Evolutionary conservation across 2,329 filamentous ascomycete genomes (phyloP).

Genomic region (Hortaea werneckii): DNA sequence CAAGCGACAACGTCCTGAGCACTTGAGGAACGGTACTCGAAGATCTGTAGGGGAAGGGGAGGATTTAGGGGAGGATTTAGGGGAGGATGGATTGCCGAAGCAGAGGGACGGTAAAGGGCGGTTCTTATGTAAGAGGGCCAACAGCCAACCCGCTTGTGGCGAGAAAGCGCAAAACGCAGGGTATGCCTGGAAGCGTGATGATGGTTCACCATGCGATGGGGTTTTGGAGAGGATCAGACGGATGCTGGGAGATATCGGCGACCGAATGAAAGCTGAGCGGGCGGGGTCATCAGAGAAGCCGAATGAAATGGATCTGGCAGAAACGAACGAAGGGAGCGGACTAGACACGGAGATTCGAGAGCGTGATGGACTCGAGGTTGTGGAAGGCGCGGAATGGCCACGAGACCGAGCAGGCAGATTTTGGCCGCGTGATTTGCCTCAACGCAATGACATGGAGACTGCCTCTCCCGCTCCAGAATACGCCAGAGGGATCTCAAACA

Average conservation of each 20-base stretch:
- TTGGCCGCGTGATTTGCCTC: too few species aligned
- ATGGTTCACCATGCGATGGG: not conserved
- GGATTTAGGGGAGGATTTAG: not conserved
- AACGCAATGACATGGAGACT: too few species aligned
- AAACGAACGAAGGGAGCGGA: too few species aligned
- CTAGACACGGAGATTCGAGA: too few species aligned
- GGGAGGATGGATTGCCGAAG: constrained; percentile 1
- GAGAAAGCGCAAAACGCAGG: too few species aligned
- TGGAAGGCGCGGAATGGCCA: not conserved
- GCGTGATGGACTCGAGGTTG: too few species aligned
- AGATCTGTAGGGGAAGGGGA: not conserved
- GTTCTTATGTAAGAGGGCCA: not conserved
- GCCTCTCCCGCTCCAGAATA: not conserved
- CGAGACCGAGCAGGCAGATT: not conserved
- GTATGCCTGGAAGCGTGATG: not conserved
- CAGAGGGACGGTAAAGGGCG: not conserved
- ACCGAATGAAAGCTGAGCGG: not conserved
- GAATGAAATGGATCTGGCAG: too few species aligned
- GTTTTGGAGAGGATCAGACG: constrained; percentile 6
- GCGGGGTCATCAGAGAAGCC: too few species aligned
- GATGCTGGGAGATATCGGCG: constrained; percentile 2
- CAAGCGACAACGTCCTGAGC: constrained; percentile 4
- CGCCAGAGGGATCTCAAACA: not conserved
- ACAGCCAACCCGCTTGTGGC: not conserved
- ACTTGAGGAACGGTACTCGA: not conserved